Percentiles rank a stretch among this genome's conserved stretches.
Evolutionary conservation across 2,329 filamentous ascomycete genomes (phyloP).

Genomic region (Pseudogymnoascus sp.): DNA sequence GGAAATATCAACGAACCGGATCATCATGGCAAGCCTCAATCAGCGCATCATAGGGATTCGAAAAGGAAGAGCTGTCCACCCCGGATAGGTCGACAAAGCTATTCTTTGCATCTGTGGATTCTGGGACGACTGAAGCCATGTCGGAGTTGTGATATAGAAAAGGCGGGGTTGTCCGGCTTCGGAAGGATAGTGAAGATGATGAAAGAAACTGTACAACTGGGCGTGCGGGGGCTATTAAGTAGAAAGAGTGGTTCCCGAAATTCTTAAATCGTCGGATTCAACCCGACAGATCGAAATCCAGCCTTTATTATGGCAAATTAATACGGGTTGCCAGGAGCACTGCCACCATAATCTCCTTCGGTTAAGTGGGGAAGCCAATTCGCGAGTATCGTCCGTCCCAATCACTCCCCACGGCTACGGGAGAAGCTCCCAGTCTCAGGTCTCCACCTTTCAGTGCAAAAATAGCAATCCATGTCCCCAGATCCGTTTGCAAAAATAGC

Average conservation of each 20-base stretch:
- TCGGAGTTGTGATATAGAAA: conserved; percentile 8
- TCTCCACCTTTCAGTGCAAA: not conserved
- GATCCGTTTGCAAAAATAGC: not conserved
- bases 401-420: not conserved
- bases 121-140: conserved; percentile 17
- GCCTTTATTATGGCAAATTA: not conserved
- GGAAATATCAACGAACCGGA: conserved; percentile 20
- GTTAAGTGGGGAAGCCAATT: not conserved
- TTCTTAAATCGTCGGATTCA: not conserved
- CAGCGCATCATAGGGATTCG: conserved; percentile 29
- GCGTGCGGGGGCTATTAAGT: not conserved
- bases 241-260: not conserved
- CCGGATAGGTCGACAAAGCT: conserved; percentile 30
- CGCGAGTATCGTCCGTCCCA: not conserved
- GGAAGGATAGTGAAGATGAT: not conserved
- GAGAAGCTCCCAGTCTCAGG: not conserved
- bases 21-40: conserved; percentile 28
- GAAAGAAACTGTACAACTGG: not conserved
- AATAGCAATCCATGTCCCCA: not conserved
- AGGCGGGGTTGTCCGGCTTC: not conserved
- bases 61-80: conserved; percentile 22
- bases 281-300: not conserved
- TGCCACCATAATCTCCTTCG: conserved; percentile 2
- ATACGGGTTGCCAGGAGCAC: not conserved
- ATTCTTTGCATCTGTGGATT: conserved; percentile 24